Percentiles rank a stretch among this genome's conserved stretches.
Evolutionary conservation across 768 basidiomycete genomes (phyloP).

Genomic region (Sarcodon sp.): DNA sequence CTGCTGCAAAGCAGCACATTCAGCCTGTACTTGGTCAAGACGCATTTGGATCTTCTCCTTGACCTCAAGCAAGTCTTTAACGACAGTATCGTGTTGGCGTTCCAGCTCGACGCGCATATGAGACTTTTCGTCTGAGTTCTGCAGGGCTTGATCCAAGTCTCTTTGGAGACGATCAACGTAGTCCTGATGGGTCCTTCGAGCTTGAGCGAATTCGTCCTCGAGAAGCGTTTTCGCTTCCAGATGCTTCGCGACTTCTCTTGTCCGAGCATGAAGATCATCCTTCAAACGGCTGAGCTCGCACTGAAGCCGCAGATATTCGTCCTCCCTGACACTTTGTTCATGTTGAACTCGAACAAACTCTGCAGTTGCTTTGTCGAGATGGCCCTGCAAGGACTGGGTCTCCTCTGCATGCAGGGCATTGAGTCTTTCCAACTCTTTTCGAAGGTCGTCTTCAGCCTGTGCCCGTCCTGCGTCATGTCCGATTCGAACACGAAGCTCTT

Average conservation of each 20-base stretch:
- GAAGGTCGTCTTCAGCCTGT: neutral
- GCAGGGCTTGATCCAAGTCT: constrained; percentile 5
- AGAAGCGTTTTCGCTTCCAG: constrained; percentile 1
- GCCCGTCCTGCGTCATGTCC: neutral
- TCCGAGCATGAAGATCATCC: constrained; percentile 4
- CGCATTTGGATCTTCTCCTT: constrained; percentile 15
- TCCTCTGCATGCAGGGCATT: too few species aligned
- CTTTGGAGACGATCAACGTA: constrained; percentile 5
- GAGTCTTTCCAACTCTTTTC: too few species aligned
- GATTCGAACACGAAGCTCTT: neutral
- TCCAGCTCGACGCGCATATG: constrained; percentile 2
- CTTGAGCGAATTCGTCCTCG: constrained; percentile 4
- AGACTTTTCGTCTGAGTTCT: neutral
- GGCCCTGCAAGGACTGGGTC: too few species aligned
- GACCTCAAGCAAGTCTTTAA: neutral
- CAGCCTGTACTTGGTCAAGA: constrained; percentile 12
- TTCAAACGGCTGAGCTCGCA: constrained; percentile 4
- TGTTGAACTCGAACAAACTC: too few species aligned
- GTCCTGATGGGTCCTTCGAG: constrained; percentile 1
- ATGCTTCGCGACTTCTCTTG: constrained; percentile 1
- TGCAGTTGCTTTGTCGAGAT: too few species aligned
- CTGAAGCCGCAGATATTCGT: constrained; percentile 1
- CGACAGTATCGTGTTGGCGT: neutral
- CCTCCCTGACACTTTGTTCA: too few species aligned
- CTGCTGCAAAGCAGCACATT: constrained; percentile 1